Base-by-base conservation (phyloP, 139 green algal genomes). In the Axilococcus clingmanii region DNA sequence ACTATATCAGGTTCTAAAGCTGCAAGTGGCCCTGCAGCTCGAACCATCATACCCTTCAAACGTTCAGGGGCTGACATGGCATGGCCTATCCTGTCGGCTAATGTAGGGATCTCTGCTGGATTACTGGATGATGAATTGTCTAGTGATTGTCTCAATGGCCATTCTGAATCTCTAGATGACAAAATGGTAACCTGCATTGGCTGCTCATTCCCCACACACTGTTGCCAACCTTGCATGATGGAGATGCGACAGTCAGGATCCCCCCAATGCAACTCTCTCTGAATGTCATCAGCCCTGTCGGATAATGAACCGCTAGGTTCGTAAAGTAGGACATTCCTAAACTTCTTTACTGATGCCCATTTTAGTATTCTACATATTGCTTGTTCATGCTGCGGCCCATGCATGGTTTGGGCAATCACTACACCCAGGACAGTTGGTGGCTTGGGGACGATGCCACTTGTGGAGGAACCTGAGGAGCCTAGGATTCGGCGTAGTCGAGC, bases 1-100 rank as follows among this genome's bases (percentile, higher is more conserved):
- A 68, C 50, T 29, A 68, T 63, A 9, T 68, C 60, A 23, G 60
- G 60, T 27, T 68, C 60, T 0, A 37, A 29, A 4, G 16, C 40
- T 17, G 42, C 60, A 28, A 57, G 12, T 4, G 60, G 42, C 31
- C 60, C 60, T 2, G 52, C 50, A 19, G 15, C 60, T 12, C 29
- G 40, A n/a, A 19, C 19, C 33, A 68, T 32, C 24, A 40, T 40
- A 25, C 9, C 14, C 6, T 56, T 56, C 30, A 68, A 30, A 25
- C 24, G 19, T 2, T 48, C 31, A 14, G 49, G 49, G 5, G 60
- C 60, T 20, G 34, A 17, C 1, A 63, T 30, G 0, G 60, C 60
- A 1, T 28, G n/a, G n/a, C n/a, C n/a, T n/a, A n/a, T n/a, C n/a
- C n/a, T n/a, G n/a, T n/a, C n/a, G n/a, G n/a, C n/a, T n/a, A n/a